These are phyloP conservation scores for Cryptococcus jaspeensis DNA, from an alignment of 1,284 basidiomycete species.

Conservation along the genomic window DNA sequence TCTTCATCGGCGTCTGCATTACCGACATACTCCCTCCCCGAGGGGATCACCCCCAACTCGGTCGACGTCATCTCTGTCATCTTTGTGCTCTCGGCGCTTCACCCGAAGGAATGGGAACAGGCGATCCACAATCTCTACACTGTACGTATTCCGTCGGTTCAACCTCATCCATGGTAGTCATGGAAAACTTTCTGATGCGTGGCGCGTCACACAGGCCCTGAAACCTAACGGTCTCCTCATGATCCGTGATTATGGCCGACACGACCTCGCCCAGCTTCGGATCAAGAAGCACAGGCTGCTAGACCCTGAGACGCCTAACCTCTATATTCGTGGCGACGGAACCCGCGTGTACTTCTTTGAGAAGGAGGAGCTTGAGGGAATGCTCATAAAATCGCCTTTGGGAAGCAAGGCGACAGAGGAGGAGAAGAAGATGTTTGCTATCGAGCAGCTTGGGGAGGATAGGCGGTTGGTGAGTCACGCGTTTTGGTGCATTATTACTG, in stretches of 20 bases:
- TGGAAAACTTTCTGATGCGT: not conserved
- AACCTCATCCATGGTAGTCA: not conserved
- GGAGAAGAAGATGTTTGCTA: constrained; percentile 58
- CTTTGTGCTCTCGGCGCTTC: constrained; percentile 91
- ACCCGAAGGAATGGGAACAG: constrained; percentile 85
- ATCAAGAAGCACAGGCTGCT: constrained; percentile 86
- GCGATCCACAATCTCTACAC: constrained; percentile 81
- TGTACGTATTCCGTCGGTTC: constrained; percentile 52
- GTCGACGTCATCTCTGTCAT: constrained; percentile 91
- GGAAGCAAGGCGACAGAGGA: constrained; percentile 1
- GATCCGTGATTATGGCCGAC: constrained; percentile 90
- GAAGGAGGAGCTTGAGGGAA: constrained; percentile 72
- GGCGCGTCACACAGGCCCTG: constrained; percentile 61
- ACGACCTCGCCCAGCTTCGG: constrained; percentile 89
- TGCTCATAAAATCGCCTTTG: constrained; percentile 66
- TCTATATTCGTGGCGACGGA: constrained; percentile 93
- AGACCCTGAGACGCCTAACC: constrained; percentile 89
- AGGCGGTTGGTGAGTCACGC: constrained; percentile 61
- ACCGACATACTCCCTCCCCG: constrained; percentile 58
- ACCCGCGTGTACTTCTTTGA: constrained; percentile 94
- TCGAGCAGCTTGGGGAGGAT: constrained; percentile 79
- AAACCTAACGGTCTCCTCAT: constrained; percentile 84
- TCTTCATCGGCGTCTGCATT: not conserved
- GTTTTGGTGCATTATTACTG: not conserved
- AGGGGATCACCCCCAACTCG: constrained; percentile 61